phyloP scores from a whole-genome alignment of 305 asterid genomes.

The Solanum hybrid region DNA sequence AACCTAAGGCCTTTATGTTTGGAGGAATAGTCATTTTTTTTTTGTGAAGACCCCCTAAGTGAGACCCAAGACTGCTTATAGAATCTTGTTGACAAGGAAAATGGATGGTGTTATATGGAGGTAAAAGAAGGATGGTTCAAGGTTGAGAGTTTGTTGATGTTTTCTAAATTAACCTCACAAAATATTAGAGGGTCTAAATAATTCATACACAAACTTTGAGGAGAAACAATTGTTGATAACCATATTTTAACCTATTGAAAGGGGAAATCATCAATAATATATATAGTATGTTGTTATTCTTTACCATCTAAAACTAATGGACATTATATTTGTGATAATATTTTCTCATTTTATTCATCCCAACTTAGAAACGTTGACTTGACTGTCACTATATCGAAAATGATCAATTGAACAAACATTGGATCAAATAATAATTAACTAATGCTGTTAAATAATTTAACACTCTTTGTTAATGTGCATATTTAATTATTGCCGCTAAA shows the following conservation, averaged over 20 bases:
- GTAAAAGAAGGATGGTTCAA: slow-evolving; percentile 5
- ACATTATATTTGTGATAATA: neutral
- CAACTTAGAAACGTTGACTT: neutral
- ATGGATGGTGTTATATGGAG: slow-evolving; percentile 29
- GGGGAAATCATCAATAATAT: neutral
- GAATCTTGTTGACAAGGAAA: slow-evolving; percentile 6
- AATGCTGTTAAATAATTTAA: neutral
- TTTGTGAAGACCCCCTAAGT: slow-evolving; percentile 35
- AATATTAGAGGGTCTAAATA: neutral
- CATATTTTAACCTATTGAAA: neutral
- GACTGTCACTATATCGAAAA: too few species aligned
- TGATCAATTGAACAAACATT: neutral
- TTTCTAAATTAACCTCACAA: neutral
- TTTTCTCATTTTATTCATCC: neutral
- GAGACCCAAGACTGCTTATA: slow-evolving; percentile 50
- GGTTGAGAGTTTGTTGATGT: slow-evolving; percentile 6
- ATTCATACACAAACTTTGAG: neutral
- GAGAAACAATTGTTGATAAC: neutral
- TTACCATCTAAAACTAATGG: neutral
- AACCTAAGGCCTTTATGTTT: slow-evolving; percentile 47
- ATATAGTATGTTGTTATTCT: neutral
- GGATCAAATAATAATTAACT: neutral
- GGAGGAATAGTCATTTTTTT: slow-evolving; percentile 6
- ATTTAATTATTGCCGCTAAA: neutral
- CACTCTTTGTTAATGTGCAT: neutral